Conservation (phyloP, 1,284 basidiomycete species). For the Cryptococcus deneoformans region DNA sequence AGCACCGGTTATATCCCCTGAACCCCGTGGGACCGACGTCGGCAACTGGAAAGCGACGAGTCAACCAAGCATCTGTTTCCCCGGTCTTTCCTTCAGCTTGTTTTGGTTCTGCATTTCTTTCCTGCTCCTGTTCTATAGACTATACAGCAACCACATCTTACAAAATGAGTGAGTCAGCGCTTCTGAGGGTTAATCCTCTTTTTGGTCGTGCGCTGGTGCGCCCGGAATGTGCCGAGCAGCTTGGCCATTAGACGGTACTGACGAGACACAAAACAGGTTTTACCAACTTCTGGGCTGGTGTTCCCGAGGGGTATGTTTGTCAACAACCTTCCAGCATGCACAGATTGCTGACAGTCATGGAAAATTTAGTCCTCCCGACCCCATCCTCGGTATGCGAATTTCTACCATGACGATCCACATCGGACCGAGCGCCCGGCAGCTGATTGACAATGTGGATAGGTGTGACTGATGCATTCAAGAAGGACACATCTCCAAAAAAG, state of each 20-base stretch:
- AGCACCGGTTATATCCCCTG: too few species aligned
- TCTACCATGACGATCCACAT: not conserved
- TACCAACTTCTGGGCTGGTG: slow-evolving; percentile 31
- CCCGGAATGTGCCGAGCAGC: not conserved
- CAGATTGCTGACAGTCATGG: too few species aligned
- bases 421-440: not conserved
- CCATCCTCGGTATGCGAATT: slow-evolving; percentile 29
- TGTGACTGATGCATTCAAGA: slow-evolving; percentile 57
- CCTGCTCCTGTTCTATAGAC: too few species aligned
- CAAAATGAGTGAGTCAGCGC: not conserved
- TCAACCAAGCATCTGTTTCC: too few species aligned
- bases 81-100: too few species aligned
- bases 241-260: not conserved
- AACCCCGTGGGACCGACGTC: too few species aligned
- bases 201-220: not conserved
- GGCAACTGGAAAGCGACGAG: too few species aligned
- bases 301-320: slow-evolving; percentile 18
- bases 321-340: too few species aligned
- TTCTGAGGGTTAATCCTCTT: not conserved
- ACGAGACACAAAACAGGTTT: slow-evolving; percentile 10
- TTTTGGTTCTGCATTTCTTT: too few species aligned
- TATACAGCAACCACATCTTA: not conserved
- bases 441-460: slow-evolving; percentile 11
- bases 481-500: slow-evolving; percentile 83
- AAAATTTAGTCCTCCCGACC: slow-evolving; percentile 23